Percentiles rank a stretch among this genome's conserved stretches.
Conservation (phyloP, 345 rosid genomes). For the Kandelia obovata region DNA sequence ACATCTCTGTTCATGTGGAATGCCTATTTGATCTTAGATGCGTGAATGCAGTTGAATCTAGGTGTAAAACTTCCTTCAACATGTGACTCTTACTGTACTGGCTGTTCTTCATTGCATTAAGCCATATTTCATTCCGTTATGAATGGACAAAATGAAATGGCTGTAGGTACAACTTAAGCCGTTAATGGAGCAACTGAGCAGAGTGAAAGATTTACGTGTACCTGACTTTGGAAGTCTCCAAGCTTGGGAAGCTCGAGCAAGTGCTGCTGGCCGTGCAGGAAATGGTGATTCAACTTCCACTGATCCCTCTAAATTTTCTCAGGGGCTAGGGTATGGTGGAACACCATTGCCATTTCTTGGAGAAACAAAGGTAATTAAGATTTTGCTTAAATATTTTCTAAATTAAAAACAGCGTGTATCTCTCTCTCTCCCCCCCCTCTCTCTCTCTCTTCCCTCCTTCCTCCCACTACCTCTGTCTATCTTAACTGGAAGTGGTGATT, state of each 20-base stretch:
- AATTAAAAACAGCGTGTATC: neutral
- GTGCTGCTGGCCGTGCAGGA: constrained; percentile 52
- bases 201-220: constrained; percentile 73
- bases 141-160: constrained; percentile 20
- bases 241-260: constrained; percentile 92
- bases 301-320: constrained; percentile 72
- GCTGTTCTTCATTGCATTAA: neutral
- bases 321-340: constrained; percentile 62
- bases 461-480: too few relatives aligned
- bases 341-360: constrained; percentile 90
- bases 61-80: neutral
- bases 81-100: constrained; percentile 3
- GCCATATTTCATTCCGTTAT: neutral
- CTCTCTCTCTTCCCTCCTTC: too few relatives aligned
- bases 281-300: constrained; percentile 58
- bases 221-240: constrained; percentile 76
- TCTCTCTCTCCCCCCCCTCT: neutral
- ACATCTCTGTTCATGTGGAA: neutral
- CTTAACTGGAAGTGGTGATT: too few relatives aligned
- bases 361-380: constrained; percentile 61
- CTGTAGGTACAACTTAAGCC: constrained; percentile 77
- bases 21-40: neutral
- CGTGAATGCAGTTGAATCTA: neutral
- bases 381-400: neutral
- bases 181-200: constrained; percentile 61